These are phyloP conservation scores for Hysterium pulicare DNA, from an alignment of 2,329 filamentous ascomycete species.

Conservation along the genomic window DNA sequence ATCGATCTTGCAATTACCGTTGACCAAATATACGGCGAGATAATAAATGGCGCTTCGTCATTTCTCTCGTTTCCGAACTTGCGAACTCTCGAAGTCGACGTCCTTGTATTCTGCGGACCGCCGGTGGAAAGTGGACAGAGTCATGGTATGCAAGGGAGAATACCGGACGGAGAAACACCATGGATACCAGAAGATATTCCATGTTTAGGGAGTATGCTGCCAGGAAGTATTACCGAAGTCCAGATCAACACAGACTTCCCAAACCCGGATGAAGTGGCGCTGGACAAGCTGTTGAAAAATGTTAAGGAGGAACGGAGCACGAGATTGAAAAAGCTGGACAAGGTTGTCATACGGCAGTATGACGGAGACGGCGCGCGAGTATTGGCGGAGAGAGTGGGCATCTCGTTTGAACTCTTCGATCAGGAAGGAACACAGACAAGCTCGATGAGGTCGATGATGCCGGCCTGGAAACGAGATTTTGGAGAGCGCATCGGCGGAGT, in stretches of 20 bases:
- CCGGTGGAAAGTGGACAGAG: conserved; percentile 32
- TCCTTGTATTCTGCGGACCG: no score
- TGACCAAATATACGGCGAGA: no score
- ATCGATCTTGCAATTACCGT: no score
- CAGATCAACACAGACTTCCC: conserved; percentile 30
- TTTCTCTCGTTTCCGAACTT: no score
- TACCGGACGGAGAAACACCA: conserved; percentile 17
- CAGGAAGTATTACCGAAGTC: conserved; percentile 23
- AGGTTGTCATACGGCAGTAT: conserved; percentile 26
- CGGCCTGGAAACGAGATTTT: no score
- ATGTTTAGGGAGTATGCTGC: conserved; percentile 34
- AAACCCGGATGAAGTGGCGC: conserved; percentile 16
- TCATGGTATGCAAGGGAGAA: conserved; percentile 14
- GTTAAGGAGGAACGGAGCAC: conserved; percentile 19
- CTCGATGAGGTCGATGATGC: no score
- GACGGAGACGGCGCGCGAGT: conserved; percentile 12
- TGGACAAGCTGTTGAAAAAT: conserved; percentile 28
- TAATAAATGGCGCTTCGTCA: no score
- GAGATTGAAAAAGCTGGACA: conserved; percentile 17
- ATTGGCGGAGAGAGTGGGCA: no score
- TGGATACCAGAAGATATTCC: conserved; percentile 32
- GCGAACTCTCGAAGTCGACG: no score
- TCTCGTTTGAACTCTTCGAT: no score
- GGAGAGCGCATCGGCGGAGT: no score
- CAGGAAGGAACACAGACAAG: no score